These are phyloP conservation scores for Sporisorium graminicola DNA, from an alignment of 1,284 basidiomycete genomes.

Conservation along the genomic window DNA sequence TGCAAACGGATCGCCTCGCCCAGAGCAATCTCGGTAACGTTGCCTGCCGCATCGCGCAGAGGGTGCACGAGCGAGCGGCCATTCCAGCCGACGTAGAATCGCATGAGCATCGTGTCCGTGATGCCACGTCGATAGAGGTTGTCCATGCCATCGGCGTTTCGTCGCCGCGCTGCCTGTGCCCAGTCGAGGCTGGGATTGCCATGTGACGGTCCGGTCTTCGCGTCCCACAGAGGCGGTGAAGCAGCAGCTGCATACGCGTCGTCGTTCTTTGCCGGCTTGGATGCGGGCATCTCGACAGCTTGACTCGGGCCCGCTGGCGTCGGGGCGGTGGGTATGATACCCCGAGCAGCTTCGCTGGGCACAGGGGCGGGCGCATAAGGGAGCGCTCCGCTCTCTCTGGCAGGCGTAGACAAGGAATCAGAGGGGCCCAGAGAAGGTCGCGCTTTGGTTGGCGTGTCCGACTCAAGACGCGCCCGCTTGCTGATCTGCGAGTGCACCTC, in stretches of 20 bases:
- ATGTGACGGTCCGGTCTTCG: constrained; percentile 13
- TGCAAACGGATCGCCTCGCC: constrained; percentile 55
- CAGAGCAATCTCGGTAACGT: constrained; percentile 48
- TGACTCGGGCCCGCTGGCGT: constrained; percentile 14
- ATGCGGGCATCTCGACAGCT: constrained; percentile 16
- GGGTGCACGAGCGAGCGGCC: constrained; percentile 64
- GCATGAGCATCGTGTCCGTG: constrained; percentile 65
- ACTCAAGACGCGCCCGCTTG: constrained; percentile 43
- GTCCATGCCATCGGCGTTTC: constrained; percentile 61
- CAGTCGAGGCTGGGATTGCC: constrained; percentile 23
- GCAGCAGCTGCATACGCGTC: constrained; percentile 14
- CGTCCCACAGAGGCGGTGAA: constrained; percentile 24
- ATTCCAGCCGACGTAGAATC: constrained; percentile 66
- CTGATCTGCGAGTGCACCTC: constrained; percentile 40
- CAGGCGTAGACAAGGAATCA: constrained; percentile 34
- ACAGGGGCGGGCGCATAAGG: constrained; percentile 35
- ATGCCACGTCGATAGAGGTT: constrained; percentile 66
- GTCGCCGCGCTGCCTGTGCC: constrained; percentile 41
- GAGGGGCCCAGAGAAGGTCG: constrained; percentile 32
- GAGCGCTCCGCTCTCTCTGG: constrained; percentile 25
- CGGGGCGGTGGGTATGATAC: constrained; percentile 13
- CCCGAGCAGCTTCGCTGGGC: constrained; percentile 42
- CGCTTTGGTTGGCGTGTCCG: constrained; percentile 40
- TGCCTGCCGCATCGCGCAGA: constrained; percentile 37
- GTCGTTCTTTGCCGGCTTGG: constrained; percentile 19